Base-by-base conservation (phyloP, 2,329 filamentous ascomycete species). In the Furcasterigmium sp. region DNA sequence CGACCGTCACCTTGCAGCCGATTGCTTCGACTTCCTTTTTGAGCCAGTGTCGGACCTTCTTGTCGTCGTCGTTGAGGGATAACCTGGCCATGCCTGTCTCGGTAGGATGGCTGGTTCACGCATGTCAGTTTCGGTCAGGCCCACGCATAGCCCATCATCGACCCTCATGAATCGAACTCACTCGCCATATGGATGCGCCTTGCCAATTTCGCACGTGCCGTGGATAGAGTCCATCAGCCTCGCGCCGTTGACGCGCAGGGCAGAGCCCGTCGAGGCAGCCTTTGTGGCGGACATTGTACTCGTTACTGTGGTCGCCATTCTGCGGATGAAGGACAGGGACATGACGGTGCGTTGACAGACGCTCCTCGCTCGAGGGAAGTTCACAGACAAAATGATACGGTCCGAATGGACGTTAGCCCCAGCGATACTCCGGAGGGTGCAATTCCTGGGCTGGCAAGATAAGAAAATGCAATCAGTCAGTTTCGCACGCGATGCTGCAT, bases 1-100 rank as follows among this genome's bases (percentile, higher is more conserved):
- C 87, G 2, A 88, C 62, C 0, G 75, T 82, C 7, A 86, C 71
- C 3, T 72, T 70, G 59, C 87, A 91, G 9, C 82, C 84, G 0
- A 90, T 64, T 0, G 65, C 67, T 52, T 77, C 64, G 2, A 78
- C 80, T 0, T 79, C 82, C n/a, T 80, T 60, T 1, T 82, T 73
- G 50, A 93, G 90, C 87, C 87, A 93, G 58, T 86, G 79, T 30
- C 87, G 78, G 11, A 76, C 85, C 53, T 76, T 63, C 56, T 83
- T 86, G 58, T 91, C 87, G 3, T 79, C 69, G 52, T 90, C 80
- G 3, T 82, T 82, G 17, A 91, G 72, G 4, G 85, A 70, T 1
- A 91, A 75, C 2, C 87, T 80, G 20, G 79, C 76, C 87, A 91
- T 91, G 45, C 87, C 87, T 1, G 82, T 86, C 46, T 90, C 80